Evolutionary conservation across 1,284 basidiomycete genomes (phyloP), one percentile per base, ranked within the genome.

Genomic region (Heterobasidion parviporum): DNA sequence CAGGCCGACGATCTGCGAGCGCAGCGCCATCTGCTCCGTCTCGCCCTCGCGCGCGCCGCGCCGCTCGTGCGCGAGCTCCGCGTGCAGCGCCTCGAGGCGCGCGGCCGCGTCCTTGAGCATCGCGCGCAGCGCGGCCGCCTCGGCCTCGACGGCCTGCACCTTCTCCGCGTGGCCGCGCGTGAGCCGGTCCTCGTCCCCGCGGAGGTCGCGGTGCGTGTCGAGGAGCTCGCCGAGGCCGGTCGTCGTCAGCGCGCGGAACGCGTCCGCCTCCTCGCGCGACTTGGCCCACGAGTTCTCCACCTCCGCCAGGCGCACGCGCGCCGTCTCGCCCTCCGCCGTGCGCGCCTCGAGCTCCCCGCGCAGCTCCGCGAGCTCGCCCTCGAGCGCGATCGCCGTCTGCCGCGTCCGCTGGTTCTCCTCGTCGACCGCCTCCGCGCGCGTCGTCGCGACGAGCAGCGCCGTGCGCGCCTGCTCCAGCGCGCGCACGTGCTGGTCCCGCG

Each of bases 241-340:
- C 0, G 90, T 92, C 2, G 92, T 94, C 49, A 94, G 74, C 8
- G 85, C 85, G 51, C 92, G 79, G 68, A 94, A 83, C 2, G 85
- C 83, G 67, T 94, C 91, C 5, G 92, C 90, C 73, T 97, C 94
- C 69, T 95, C 91, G 9, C 92, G 82, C 44, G 91, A 91, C 68
- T 89, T 89, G 34, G 89, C 81, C 87, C 91, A 94, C 9, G 87
- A 82, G 63, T 88, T 89, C 68, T 95, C 91, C 14, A 87, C 83
- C 59, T 94, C 90, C 20, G 78, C 75, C 49, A 92, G 72, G 54
- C 85, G 78, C 9, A 74, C 70, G 46, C 81, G 78, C 1, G 85
- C 76, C n/a, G 79, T 70, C 59, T 94, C 92, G 8, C 83, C 79
- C 67, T 95, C 93, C 1, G 80, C 73, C 1, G 78, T 79, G 56